These are phyloP conservation scores for Alternaria gansuensis DNA, from an alignment of 2,329 filamentous ascomycete species.

Conservation along the genomic window DNA sequence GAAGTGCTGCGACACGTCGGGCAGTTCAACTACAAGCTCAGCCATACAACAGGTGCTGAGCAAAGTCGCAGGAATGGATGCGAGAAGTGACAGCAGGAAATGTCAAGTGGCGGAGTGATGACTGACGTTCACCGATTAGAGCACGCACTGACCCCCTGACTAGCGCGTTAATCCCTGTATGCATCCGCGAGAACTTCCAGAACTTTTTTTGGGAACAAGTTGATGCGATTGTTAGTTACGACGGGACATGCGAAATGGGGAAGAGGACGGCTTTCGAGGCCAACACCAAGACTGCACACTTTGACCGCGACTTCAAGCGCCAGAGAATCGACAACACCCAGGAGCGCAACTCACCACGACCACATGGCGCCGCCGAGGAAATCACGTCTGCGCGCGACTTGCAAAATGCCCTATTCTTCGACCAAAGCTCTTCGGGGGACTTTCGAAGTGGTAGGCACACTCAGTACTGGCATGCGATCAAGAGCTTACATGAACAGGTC, in stretches of 20 bases:
- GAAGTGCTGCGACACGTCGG: not conserved
- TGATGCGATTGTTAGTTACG: conserved; percentile 16
- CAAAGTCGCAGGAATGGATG: not conserved
- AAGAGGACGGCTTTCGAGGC: conserved; percentile 49
- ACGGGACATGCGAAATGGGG: conserved; percentile 33
- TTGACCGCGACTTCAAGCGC: conserved; percentile 44
- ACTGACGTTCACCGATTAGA: conserved; percentile 15
- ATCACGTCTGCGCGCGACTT: conserved; percentile 48
- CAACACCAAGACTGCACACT: conserved; percentile 32
- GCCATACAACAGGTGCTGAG: not conserved
- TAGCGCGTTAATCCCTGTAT: conserved; percentile 27
- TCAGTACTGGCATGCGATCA: not conserved
- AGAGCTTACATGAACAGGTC: conserved; percentile 58
- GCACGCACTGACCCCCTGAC: conserved; percentile 8
- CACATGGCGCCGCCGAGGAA: conserved; percentile 37
- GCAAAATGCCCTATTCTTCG: conserved; percentile 50
- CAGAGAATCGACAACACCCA: conserved; percentile 40
- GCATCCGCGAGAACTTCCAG: conserved; percentile 29
- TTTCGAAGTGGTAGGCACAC: conserved; percentile 42
- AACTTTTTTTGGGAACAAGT: conserved; percentile 31
- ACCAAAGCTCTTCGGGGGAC: conserved; percentile 45
- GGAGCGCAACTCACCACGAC: conserved; percentile 39
- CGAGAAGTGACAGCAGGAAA: conserved; percentile 1
- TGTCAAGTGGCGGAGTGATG: conserved; percentile 5
- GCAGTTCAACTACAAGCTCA: not conserved